A percentile compares a stretch with the other conserved stretches of the same genome.
Conservation (phyloP, 2,329 filamentous ascomycete genomes). For the Talaromyces sp. region DNA sequence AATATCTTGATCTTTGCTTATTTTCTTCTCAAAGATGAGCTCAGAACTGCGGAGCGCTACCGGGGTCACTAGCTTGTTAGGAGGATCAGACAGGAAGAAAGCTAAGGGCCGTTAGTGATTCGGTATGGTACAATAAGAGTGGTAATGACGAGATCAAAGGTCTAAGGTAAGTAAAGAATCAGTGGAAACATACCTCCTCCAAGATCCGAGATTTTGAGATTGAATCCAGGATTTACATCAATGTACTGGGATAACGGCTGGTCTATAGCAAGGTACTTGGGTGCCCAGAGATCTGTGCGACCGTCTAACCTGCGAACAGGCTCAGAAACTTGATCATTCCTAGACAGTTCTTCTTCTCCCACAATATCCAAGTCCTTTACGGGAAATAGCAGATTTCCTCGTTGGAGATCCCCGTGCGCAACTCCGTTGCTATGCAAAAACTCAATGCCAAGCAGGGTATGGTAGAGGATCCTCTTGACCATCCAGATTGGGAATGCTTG, state of each 20-base stretch:
- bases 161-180: too few relatives aligned
- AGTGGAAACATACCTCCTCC: too few relatives aligned
- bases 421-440: slow-evolving; percentile 20
- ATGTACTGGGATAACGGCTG: slow-evolving; percentile 22
- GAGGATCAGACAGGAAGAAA: too few relatives aligned
- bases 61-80: too few relatives aligned
- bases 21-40: too few relatives aligned
- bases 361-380: slow-evolving; percentile 14
- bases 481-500: slow-evolving; percentile 14
- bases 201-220: too few relatives aligned
- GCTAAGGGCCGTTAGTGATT: too few relatives aligned
- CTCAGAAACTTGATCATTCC: slow-evolving; percentile 14
- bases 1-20: too few relatives aligned
- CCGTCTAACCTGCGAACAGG: slow-evolving; percentile 20
- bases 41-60: too few relatives aligned
- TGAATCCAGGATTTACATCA: slow-evolving; percentile 4
- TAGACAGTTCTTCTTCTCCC: slow-evolving; percentile 16
- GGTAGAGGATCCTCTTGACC: background rate
- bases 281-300: slow-evolving; percentile 17
- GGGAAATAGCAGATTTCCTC: slow-evolving; percentile 19
- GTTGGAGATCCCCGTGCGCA: slow-evolving; percentile 22
- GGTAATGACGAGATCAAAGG: too few relatives aligned
- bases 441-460: slow-evolving; percentile 11
- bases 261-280: slow-evolving; percentile 21
- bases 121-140: too few relatives aligned